Conservation (phyloP, 1,284 basidiomycete genomes). For the Afroboletus lepidellus region DNA sequence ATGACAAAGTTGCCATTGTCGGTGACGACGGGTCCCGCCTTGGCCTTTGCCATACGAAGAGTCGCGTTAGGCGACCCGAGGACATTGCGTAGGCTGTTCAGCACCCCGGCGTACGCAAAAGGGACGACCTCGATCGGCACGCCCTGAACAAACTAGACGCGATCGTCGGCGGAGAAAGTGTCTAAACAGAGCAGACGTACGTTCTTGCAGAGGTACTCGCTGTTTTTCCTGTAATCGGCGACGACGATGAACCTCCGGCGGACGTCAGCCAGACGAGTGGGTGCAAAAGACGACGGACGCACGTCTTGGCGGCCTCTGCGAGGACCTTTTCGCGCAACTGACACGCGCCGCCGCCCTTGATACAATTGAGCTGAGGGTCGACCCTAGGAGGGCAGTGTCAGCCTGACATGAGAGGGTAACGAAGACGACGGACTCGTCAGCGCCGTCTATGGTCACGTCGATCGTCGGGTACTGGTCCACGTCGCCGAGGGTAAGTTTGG, state of each 20-base stretch:
- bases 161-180: background rate
- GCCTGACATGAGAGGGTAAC: conserved; percentile 27
- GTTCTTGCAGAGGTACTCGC: conserved; percentile 76
- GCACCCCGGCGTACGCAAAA: conserved; percentile 90
- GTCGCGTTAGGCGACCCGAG: conserved; percentile 64
- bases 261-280: conserved; percentile 7
- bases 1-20: conserved; percentile 97
- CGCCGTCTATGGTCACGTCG: conserved; percentile 96
- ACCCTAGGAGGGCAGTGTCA: conserved; percentile 53
- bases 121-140: conserved; percentile 96
- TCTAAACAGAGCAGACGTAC: conserved; percentile 46
- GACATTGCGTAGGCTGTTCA: conserved; percentile 64
- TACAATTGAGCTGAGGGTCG: conserved; percentile 85
- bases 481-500: conserved; percentile 83
- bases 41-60: conserved; percentile 82
- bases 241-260: conserved; percentile 81
- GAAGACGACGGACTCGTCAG: conserved; percentile 81
- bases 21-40: conserved; percentile 92
- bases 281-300: background rate
- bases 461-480: conserved; percentile 88
- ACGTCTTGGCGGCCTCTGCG: conserved; percentile 92
- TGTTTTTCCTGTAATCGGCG: conserved; percentile 95
- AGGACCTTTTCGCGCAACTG: conserved; percentile 97
- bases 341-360: conserved; percentile 98
- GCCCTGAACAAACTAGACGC: conserved; percentile 75